These are phyloP conservation scores for Chlamydomonas sp. DNA, from an alignment of 139 green algal species.

Conservation along the genomic window DNA sequence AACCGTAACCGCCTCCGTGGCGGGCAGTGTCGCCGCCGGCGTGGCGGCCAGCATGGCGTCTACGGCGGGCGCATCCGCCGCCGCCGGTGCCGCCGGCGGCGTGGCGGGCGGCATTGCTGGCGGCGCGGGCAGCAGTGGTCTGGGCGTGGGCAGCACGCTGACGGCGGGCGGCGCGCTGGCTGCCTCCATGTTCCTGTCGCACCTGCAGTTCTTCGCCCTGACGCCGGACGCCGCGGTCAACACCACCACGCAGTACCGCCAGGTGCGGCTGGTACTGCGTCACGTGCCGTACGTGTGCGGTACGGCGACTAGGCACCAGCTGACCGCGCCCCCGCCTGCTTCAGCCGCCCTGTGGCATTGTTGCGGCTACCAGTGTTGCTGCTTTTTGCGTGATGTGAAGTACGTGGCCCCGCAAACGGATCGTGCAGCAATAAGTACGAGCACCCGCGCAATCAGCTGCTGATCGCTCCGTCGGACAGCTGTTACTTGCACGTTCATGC, in stretches of 20 bases:
- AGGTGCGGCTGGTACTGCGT: neutral
- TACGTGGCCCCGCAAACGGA: no score
- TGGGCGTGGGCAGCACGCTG: neutral
- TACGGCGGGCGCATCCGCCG: neutral
- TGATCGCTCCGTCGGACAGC: no score
- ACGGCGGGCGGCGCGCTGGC: constrained; percentile 8
- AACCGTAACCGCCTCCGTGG: neutral
- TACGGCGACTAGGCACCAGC: no score
- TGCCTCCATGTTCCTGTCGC: neutral
- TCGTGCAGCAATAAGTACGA: no score
- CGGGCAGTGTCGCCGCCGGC: neutral
- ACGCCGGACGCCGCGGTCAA: constrained; percentile 21
- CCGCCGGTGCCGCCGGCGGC: neutral
- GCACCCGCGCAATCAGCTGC: no score
- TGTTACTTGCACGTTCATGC: no score
- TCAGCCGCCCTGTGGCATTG: no score
- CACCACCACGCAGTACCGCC: constrained; percentile 23
- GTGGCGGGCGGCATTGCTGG: neutral
- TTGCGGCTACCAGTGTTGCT: no score
- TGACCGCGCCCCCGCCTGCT: no score
- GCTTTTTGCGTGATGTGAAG: no score
- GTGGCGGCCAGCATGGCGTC: constrained; percentile 2
- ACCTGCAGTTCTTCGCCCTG: constrained; percentile 16
- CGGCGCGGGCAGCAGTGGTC: neutral
- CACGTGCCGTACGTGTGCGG: no score